These are phyloP conservation scores for Penicillium desertorum DNA, from an alignment of 495 filamentous ascomycete genomes.

Conservation along the genomic window DNA sequence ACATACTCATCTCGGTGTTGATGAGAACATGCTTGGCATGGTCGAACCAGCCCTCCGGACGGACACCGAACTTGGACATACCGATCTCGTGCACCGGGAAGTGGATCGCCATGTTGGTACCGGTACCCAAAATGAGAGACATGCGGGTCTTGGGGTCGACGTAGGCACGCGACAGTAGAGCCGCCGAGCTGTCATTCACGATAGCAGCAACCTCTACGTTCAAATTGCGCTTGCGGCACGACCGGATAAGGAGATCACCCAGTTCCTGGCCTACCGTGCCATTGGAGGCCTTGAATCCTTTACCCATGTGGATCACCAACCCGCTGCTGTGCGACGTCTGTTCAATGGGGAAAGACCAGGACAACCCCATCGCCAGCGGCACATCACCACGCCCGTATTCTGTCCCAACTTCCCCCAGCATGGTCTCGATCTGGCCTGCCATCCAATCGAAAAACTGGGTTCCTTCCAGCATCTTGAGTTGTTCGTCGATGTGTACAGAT, in stretches of 20 bases:
- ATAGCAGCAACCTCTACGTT: constrained; percentile 66
- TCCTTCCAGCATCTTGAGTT: constrained; percentile 53
- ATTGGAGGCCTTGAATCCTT: constrained; percentile 61
- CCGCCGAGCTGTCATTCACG: constrained; percentile 80
- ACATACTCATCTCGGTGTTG: constrained; percentile 90
- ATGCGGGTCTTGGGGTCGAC: constrained; percentile 60
- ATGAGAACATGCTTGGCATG: constrained; percentile 65
- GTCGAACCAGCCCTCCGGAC: constrained; percentile 46
- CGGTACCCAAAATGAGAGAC: constrained; percentile 82
- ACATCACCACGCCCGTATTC: constrained; percentile 38
- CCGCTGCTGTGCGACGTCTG: constrained; percentile 60
- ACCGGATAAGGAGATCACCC: constrained; percentile 55
- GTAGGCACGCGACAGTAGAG: constrained; percentile 77
- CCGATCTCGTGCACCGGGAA: constrained; percentile 65
- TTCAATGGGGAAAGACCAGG: constrained; percentile 70
- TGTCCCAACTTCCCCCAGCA: constrained; percentile 43
- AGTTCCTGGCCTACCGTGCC: constrained; percentile 58
- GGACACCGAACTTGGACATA: constrained; percentile 55
- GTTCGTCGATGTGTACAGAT: constrained; percentile 54
- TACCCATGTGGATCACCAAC: constrained; percentile 63
- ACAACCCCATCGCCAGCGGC: constrained; percentile 58
- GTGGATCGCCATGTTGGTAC: constrained; percentile 78
- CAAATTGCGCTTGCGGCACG: constrained; percentile 52
- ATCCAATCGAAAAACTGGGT: constrained; percentile 69
- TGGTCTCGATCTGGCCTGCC: constrained; percentile 59